Evolutionary conservation across 2,329 filamentous ascomycete genomes (phyloP), one percentile per base, ranked within the genome.

Genomic region (Sclerotinia sclerotiorum): DNA sequence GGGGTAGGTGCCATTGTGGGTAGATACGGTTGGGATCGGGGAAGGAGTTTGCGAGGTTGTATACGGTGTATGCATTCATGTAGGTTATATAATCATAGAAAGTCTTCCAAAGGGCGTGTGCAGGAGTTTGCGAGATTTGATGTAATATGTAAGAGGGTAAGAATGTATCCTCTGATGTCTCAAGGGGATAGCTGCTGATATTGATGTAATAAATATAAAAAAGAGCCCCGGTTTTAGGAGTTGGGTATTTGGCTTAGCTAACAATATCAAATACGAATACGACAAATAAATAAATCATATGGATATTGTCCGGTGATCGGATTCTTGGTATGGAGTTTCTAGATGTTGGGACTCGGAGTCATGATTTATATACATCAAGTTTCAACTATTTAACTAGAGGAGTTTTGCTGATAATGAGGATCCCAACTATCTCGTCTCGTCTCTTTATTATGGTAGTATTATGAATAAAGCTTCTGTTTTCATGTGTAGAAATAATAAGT

Each of bases 1-100:
- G 44, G 44, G 58, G 58, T 49, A 24, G n/a, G 29, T n/a, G 13
- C 19, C 6, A 49, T 24, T 19, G 1, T 49, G 57, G 58, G 44
- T 62, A 62, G 44, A 49, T 35, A 11, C 58, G 58, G 29, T 39
- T 62, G 21, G 21, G 29, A 62, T 62, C 58, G 58, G 44, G 58
- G 57, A 49, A 62, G 58, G 58, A 62, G 58, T 62, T 62, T 62
- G 58, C 58, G 58, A 61, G 42, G 27, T n/a, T 42, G 15, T 42
- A 15, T 39, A 6, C 27, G 5, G 24, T 42, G 5, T 1, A 5
- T 44, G 35, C 19, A 19, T n/a, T 8, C 11, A 3, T 11, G 8
- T 24, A 35, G 1, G 2, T 21, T 0, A 3, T 13, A 3, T 54
- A 24, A 11, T 55, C 5, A 4, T 15, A n/a, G 32, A 19, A 1